Evolutionary conservation across 2,329 filamentous ascomycete genomes (phyloP).

Genomic region (Pseudocercospora fijiensis): DNA sequence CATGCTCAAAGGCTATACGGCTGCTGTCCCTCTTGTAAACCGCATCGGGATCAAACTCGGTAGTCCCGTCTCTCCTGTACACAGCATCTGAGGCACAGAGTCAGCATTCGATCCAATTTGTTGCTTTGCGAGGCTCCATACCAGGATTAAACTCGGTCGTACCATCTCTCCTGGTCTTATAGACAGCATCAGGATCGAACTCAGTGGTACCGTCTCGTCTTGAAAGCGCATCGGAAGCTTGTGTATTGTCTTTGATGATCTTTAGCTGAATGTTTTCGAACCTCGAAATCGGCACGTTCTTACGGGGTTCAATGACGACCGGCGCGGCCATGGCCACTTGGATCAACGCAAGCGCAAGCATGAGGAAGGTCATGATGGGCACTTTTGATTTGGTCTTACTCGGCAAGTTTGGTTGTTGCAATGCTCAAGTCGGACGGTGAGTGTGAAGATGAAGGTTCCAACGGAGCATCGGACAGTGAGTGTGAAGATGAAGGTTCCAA

Average conservation of each 20-base stretch:
- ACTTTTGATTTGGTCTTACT: not conserved
- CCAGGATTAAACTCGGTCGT: conserved; percentile 17
- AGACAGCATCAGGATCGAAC: conserved; percentile 16
- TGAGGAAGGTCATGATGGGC: conserved; percentile 12
- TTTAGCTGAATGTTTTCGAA: not conserved
- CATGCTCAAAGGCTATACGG: conserved; percentile 7
- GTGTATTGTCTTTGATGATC: conserved; percentile 4
- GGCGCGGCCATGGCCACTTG: conserved; percentile 14
- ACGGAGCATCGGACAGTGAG: not conserved
- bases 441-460: not conserved
- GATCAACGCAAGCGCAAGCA: conserved; percentile 11
- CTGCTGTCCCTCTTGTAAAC: conserved; percentile 5
- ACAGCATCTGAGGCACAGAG: conserved; percentile 3
- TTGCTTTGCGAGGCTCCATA: not conserved
- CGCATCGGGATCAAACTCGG: conserved; percentile 12
- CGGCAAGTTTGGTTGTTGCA: not conserved
- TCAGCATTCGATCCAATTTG: not conserved
- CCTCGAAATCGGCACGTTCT: not conserved
- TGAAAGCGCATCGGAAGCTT: not conserved
- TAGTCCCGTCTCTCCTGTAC: conserved; percentile 10
- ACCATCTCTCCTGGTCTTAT: conserved; percentile 15
- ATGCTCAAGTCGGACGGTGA: not conserved
- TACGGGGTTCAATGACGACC: conserved; percentile 16
- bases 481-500: not conserved
- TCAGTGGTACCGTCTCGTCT: conserved; percentile 7